These are phyloP conservation scores for Astragalus membranaceus DNA, from an alignment of 306 rosid genomes.

Conservation along the genomic window DNA sequence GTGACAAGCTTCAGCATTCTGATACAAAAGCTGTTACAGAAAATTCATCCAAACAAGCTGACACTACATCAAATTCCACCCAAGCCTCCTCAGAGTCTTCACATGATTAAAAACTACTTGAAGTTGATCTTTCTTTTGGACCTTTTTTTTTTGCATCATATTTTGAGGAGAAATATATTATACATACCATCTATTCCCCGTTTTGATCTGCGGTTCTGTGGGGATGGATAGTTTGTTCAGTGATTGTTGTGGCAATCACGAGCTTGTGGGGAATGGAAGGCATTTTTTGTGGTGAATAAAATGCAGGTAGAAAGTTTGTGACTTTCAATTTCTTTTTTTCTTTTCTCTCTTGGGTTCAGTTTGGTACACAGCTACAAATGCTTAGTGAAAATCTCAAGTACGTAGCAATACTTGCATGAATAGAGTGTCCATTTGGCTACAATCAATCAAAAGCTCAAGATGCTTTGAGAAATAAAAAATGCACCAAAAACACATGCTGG, in stretches of 20 bases:
- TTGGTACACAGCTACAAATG: slow-evolving; percentile 9
- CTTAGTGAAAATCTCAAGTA: slow-evolving; percentile 6
- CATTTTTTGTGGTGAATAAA: slow-evolving; percentile 81
- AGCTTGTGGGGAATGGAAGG: slow-evolving; percentile 48
- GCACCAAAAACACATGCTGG: neutral
- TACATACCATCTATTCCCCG: slow-evolving; percentile 61
- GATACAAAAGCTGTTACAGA: slow-evolving; percentile 40
- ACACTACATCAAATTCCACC: slow-evolving; percentile 33
- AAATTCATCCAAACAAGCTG: slow-evolving; percentile 42
- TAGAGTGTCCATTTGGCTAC: neutral
- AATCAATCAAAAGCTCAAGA: neutral
- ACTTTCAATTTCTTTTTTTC: neutral
- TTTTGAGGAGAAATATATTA: slow-evolving; percentile 43
- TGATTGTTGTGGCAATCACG: slow-evolving; percentile 38
- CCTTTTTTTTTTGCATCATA: slow-evolving; percentile 16
- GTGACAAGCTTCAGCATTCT: slow-evolving; percentile 34
- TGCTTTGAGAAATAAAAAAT: neutral
- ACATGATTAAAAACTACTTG: slow-evolving; percentile 45
- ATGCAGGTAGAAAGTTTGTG: slow-evolving; percentile 69
- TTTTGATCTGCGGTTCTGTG: slow-evolving; percentile 56
- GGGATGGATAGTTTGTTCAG: slow-evolving; percentile 42
- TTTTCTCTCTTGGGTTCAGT: neutral
- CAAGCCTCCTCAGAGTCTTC: slow-evolving; percentile 47
- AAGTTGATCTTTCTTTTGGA: slow-evolving; percentile 27
- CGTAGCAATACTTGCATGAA: slow-evolving; percentile 12